phyloP scores from a whole-genome alignment of 1,284 basidiomycete genomes.

The Tremellales sp. region DNA sequence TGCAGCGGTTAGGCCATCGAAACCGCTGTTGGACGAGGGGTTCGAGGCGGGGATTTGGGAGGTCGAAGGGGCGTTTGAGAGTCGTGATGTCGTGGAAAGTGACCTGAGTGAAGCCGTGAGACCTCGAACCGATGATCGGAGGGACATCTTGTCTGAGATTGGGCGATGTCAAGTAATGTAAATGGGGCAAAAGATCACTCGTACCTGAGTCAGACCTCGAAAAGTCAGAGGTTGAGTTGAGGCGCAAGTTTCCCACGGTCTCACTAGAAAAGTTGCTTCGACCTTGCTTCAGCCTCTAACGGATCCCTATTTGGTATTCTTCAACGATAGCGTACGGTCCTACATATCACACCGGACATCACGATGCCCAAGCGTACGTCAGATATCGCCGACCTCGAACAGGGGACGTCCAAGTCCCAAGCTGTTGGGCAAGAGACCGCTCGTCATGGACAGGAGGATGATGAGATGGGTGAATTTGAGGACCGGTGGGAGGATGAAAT shows the following conservation, averaged over 20 bases:
- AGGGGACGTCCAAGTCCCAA: constrained; percentile 20
- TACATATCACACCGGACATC: no score
- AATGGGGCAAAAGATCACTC: no score
- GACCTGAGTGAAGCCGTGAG: constrained; percentile 5
- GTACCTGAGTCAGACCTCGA: background rate
- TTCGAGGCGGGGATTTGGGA: background rate
- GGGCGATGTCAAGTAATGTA: background rate
- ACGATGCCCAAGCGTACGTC: constrained; percentile 41
- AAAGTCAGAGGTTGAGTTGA: background rate
- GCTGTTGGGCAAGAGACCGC: constrained; percentile 33
- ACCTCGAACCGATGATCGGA: constrained; percentile 8
- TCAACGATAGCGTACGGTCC: no score
- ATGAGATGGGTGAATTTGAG: constrained; percentile 59
- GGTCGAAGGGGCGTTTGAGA: constrained; percentile 3
- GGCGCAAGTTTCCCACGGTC: constrained; percentile 29
- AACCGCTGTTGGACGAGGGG: background rate
- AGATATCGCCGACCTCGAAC: constrained; percentile 37
- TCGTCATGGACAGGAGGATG: constrained; percentile 21
- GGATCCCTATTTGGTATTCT: no score
- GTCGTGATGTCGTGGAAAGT: background rate
- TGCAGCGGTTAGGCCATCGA: background rate
- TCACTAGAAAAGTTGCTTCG: constrained; percentile 8
- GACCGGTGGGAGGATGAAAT: constrained; percentile 56
- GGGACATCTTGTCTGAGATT: constrained; percentile 9
- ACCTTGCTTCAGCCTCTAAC: background rate